A percentile compares a stretch with the other conserved stretches of the same genome.
phyloP scores from a whole-genome alignment of 495 filamentous ascomycete genomes.

The Aspergillus incahuasiensis region DNA sequence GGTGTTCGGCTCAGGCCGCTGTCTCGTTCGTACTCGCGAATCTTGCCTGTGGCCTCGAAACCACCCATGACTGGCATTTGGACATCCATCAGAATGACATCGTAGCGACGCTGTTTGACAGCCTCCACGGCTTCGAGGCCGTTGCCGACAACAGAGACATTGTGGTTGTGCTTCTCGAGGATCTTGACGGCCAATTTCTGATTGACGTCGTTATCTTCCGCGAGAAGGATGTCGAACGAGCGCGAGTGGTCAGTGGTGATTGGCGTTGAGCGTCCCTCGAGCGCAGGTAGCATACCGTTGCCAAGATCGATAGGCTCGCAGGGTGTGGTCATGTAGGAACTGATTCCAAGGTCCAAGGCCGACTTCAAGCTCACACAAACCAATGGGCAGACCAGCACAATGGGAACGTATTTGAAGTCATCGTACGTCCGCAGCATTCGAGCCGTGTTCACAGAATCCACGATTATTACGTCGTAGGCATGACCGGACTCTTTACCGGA shows the following conservation, averaged over 20 bases:
- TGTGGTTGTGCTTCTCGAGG: conserved; percentile 95
- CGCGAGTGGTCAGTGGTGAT: conserved; percentile 90
- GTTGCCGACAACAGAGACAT: conserved; percentile 93
- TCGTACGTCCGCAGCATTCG: conserved; percentile 79
- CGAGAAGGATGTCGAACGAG: conserved; percentile 92
- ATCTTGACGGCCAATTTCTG: conserved; percentile 96
- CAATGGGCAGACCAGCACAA: conserved; percentile 85
- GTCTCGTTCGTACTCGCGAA: conserved; percentile 87
- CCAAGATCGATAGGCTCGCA: conserved; percentile 93
- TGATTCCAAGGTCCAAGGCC: conserved; percentile 92
- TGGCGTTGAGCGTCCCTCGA: conserved; percentile 90
- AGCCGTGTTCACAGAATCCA: conserved; percentile 90
- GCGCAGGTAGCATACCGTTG: conserved; percentile 95
- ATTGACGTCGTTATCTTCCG: conserved; percentile 98
- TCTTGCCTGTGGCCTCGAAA: conserved; percentile 96
- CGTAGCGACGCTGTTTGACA: conserved; percentile 84
- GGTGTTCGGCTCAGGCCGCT: conserved; percentile 73
- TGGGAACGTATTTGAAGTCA: conserved; percentile 96
- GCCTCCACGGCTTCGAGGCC: conserved; percentile 87
- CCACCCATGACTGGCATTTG: conserved; percentile 99
- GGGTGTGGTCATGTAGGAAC: conserved; percentile 97
- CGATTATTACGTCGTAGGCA: conserved; percentile 93
- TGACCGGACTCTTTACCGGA: conserved; percentile 55
- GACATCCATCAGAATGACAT: conserved; percentile 98
- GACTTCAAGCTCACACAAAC: conserved; percentile 93